Evolutionary conservation across 495 filamentous ascomycete genomes (phyloP), one percentile per base, ranked within the genome.

Genomic region (Aspergillus kassunensis): DNA sequence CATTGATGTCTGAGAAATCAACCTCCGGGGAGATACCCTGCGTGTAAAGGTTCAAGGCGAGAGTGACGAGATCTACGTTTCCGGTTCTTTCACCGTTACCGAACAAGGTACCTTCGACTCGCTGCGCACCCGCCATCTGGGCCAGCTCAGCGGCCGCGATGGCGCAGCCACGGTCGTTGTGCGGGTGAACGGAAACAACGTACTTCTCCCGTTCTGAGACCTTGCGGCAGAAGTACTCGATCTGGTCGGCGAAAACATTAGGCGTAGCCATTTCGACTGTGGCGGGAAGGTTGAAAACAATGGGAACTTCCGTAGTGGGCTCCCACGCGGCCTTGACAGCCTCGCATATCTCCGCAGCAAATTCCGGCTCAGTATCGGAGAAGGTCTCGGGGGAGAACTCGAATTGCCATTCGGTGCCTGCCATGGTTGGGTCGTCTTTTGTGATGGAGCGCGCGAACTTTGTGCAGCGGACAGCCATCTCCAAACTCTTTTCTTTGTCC

Each of bases 311-410:
- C 16, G 72, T 84, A 0, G 84, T 81, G 6, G 93, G 92, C 46
- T 76, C 91, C 93, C 93, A 98, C 1, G 91, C 91, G n/a, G 76
- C 84, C 78, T 97, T 97, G 53, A 97, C 92, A 21, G 91, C 91
- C 66, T 96, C 88, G 65, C 93, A 98, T 27, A 97, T 82, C 60
- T 84, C 67, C 19, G 97, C 71, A 9, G 85, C 88, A 63, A 87
- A 97, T 21, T 92, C 91, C 10, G 87, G 84, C 55, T 87, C 81
- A 12, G 88, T 88, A 66, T 97, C 93, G 5, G 90, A 95, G 76
- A 97, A 98, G 11, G 89, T 95, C 77, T 98, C 93, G 12, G 93
- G 93, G 30, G 87, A 91, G 75, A 97, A 98, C 69, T 97, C 92
- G 60, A 90, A 96, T 27, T 84, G 83, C 93, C 93, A 98, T 64